phyloP scores from a whole-genome alignment of 768 basidiomycete genomes.

The Fistulinella prunicolor region DNA sequence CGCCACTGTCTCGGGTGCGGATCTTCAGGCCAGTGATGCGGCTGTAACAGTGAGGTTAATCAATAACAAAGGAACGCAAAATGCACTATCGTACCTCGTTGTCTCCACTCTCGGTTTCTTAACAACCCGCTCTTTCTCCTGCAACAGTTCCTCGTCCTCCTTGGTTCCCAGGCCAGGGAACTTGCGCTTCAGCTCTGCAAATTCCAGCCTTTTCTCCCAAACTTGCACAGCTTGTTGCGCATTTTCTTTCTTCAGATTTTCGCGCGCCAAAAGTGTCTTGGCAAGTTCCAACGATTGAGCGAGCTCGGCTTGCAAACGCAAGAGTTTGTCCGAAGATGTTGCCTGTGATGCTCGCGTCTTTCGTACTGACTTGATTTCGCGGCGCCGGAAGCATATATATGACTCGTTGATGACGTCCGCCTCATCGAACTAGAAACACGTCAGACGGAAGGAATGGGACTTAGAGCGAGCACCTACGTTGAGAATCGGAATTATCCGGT shows the following conservation, averaged over 20 bases:
- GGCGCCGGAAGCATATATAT: constrained; percentile 94
- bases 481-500: constrained; percentile 80
- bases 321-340: constrained; percentile 84
- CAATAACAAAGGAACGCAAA: neutral
- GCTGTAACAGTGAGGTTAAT: constrained; percentile 23
- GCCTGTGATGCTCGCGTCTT: constrained; percentile 93
- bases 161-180: constrained; percentile 58
- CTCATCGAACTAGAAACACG: constrained; percentile 67
- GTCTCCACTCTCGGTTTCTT: constrained; percentile 52
- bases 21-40: constrained; percentile 54
- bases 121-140: constrained; percentile 65
- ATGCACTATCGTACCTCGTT: constrained; percentile 8
- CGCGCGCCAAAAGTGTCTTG: constrained; percentile 63
- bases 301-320: constrained; percentile 77
- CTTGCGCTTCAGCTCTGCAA: constrained; percentile 80
- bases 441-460: neutral
- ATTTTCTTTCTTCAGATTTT: constrained; percentile 70
- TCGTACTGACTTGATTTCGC: constrained; percentile 90
- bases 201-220: constrained; percentile 74
- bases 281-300: constrained; percentile 71
- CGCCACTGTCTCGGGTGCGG: constrained; percentile 45
- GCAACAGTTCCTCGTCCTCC: constrained; percentile 67
- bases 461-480: constrained; percentile 56
- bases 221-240: constrained; percentile 56
- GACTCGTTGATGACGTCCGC: constrained; percentile 87